Evolutionary conservation across 495 filamentous ascomycete genomes (phyloP).

Genomic region (Evansstolkia leycettana): DNA sequence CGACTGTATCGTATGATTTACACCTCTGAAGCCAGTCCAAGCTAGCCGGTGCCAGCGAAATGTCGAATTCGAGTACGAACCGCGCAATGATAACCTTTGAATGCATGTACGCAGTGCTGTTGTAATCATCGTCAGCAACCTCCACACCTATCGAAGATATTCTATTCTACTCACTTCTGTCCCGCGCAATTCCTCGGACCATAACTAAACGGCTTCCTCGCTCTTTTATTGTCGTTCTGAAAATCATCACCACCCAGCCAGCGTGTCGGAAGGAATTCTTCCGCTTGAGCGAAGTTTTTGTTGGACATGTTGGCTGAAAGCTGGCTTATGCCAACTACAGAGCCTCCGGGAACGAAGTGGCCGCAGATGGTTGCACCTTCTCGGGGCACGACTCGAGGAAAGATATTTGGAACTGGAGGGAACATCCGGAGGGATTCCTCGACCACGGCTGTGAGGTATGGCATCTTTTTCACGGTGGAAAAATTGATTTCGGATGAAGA

Average conservation of each 20-base stretch:
- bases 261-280: neutral
- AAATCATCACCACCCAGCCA: neutral
- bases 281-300: neutral
- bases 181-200: slow-evolving; percentile 1
- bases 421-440: slow-evolving; percentile 13
- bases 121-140: neutral
- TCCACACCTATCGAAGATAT: neutral
- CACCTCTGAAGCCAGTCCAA: slow-evolving; percentile 1
- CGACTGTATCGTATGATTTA: too few relatives aligned
- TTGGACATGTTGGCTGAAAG: neutral
- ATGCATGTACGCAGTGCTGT: slow-evolving; percentile 1
- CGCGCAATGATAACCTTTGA: neutral
- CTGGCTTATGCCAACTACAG: slow-evolving; percentile 3
- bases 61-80: neutral
- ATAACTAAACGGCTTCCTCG: neutral
- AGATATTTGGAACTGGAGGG: slow-evolving; percentile 6
- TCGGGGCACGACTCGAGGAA: slow-evolving; percentile 4
- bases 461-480: neutral
- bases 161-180: neutral
- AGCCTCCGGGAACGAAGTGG: slow-evolving; percentile 7
- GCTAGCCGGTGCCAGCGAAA: neutral
- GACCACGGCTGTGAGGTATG: neutral
- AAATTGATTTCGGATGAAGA: too few relatives aligned
- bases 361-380: slow-evolving; percentile 6
- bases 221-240: neutral